Conservation (phyloP, 805 yeast species). For the Schwanniomyces vanrijiae region DNA sequence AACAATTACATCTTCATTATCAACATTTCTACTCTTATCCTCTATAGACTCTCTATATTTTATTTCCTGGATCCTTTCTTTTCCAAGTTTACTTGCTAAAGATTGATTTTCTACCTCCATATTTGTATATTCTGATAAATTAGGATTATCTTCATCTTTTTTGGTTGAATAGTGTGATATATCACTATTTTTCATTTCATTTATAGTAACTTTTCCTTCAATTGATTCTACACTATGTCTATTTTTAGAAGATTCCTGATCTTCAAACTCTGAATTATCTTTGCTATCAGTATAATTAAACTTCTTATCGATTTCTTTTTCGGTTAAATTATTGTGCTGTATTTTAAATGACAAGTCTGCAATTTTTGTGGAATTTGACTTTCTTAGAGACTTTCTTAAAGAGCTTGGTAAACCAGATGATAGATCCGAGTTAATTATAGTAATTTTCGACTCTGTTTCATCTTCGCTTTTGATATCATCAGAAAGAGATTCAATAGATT, state of each 20-base stretch:
- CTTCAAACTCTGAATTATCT: too few species aligned
- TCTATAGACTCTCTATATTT: too few species aligned
- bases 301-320: neutral
- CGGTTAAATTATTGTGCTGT: neutral
- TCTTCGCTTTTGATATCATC: neutral
- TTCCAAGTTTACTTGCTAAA: too few species aligned
- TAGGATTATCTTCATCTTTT: too few species aligned
- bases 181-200: too few species aligned
- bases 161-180: too few species aligned
- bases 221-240: too few species aligned
- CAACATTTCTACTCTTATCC: neutral
- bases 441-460: neutral
- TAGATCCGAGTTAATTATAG: neutral
- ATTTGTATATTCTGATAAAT: too few species aligned
- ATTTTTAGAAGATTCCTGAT: too few species aligned
- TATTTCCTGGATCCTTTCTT: too few species aligned
- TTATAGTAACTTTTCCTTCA: too few species aligned
- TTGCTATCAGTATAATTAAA: neutral
- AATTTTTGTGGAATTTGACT: neutral
- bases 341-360: neutral
- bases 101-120: too few species aligned
- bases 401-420: neutral
- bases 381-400: neutral
- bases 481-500: conserved; percentile 1
- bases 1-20: neutral